phyloP scores from a whole-genome alignment of 371 early-diverging fungal species.

The Mortierella sp. region DNA sequence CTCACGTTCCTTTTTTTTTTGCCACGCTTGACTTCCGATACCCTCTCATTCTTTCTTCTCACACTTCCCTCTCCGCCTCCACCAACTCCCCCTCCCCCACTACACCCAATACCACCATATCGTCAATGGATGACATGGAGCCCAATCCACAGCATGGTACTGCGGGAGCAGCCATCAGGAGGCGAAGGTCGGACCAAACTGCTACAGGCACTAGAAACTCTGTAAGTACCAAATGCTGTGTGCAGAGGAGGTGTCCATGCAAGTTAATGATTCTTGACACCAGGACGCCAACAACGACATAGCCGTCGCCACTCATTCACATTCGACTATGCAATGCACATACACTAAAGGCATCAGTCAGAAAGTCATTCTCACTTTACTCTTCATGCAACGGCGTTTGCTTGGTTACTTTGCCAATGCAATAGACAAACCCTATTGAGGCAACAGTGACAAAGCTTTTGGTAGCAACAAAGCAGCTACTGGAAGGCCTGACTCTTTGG shows the following conservation, averaged over 20 bases:
- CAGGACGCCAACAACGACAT: too few species aligned
- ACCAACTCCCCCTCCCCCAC: neutral
- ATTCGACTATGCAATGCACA: too few species aligned
- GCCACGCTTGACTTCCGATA: too few species aligned
- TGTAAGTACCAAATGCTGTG: too few species aligned
- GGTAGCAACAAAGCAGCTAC: conserved; percentile 64
- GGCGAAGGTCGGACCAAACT: conserved; percentile 39
- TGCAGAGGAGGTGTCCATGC: too few species aligned
- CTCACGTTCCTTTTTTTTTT: neutral
- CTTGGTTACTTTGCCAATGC: neutral
- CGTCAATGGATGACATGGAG: conserved; percentile 16
- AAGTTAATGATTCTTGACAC: too few species aligned
- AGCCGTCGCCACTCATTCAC: too few species aligned
- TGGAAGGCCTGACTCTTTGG: conserved; percentile 68
- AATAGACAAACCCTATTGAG: conserved; percentile 63
- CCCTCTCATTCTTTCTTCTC: neutral
- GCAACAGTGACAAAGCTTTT: conserved; percentile 62
- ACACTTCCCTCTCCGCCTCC: conserved; percentile 2
- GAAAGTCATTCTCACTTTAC: too few species aligned
- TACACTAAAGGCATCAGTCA: too few species aligned
- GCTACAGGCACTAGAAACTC: too few species aligned
- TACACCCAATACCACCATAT: neutral
- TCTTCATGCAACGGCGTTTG: too few species aligned
- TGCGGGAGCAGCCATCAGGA: conserved; percentile 14
- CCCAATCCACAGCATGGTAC: conserved; percentile 9